Evolutionary conservation across 2,329 filamentous ascomycete species (phyloP).

Genomic region (Colletotrichum noveboracense): DNA sequence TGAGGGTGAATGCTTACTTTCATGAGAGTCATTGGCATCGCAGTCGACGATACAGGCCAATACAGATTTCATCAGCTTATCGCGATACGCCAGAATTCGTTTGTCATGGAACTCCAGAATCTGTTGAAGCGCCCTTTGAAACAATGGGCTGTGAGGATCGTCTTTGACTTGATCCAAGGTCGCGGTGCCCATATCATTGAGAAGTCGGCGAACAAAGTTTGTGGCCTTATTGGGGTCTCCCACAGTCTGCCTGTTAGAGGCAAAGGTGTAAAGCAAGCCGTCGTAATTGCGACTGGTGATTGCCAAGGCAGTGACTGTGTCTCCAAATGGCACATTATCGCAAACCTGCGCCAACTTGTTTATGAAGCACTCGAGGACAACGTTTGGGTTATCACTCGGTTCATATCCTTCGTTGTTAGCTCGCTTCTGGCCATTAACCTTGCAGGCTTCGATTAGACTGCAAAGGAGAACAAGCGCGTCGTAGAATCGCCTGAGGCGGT

Average conservation of each 20-base stretch:
- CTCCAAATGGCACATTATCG: slow-evolving; percentile 30
- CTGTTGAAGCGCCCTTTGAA: neutral
- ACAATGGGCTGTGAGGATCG: neutral
- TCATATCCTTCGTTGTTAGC: neutral
- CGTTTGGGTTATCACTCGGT: slow-evolving; percentile 16
- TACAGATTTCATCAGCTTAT: neutral
- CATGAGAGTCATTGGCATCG: neutral
- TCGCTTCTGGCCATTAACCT: neutral
- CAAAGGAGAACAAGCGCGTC: neutral
- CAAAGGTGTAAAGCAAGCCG: slow-evolving; percentile 33
- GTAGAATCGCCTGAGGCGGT: neutral
- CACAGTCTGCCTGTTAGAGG: slow-evolving; percentile 28
- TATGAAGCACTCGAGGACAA: slow-evolving; percentile 32
- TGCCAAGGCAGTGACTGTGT: slow-evolving; percentile 33
- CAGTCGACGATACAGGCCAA: neutral
- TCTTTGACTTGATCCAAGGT: neutral
- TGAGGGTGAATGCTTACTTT: neutral
- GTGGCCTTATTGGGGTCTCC: neutral
- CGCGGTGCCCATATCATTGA: neutral
- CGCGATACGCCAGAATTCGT: neutral
- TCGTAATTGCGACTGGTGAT: slow-evolving; percentile 30
- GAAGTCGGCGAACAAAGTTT: neutral
- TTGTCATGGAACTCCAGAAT: neutral
- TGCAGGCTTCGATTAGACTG: slow-evolving; percentile 23
- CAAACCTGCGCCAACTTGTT: slow-evolving; percentile 35